Evolutionary conservation across 176 grass and related monocot species (phyloP).

Genomic region (Carex scoparia): DNA sequence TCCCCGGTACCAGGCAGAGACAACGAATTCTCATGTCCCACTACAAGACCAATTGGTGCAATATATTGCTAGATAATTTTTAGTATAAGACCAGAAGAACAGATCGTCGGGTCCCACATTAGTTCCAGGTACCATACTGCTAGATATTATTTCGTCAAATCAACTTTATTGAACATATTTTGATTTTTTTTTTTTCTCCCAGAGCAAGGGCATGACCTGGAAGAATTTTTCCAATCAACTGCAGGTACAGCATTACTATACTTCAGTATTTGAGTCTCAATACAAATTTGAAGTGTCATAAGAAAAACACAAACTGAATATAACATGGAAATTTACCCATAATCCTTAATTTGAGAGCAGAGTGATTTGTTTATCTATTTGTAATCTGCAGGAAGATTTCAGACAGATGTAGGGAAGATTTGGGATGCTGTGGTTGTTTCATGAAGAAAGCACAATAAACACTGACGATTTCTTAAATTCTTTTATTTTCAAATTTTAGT

Average conservation of each 20-base stretch:
- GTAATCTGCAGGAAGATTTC: constrained; percentile 68
- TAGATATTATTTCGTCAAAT: not conserved
- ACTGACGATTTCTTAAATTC: not conserved
- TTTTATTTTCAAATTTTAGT: not conserved
- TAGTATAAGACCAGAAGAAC: no score
- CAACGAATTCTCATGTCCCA: no score
- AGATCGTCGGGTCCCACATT: no score
- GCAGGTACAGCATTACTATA: constrained; percentile 33
- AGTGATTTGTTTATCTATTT: not conserved
- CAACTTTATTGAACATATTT: constrained; percentile 7
- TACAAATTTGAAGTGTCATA: not conserved
- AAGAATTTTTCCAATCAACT: constrained; percentile 85
- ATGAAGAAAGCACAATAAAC: constrained; percentile 58
- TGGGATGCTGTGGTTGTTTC: constrained; percentile 76
- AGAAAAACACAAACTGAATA: not conserved
- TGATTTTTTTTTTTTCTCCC: not conserved
- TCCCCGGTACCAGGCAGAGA: no score
- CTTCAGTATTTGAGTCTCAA: not conserved
- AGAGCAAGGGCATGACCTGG: constrained; percentile 74
- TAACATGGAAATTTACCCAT: not conserved
- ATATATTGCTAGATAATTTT: no score
- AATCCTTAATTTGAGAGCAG: not conserved
- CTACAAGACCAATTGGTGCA: no score
- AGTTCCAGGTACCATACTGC: no score
- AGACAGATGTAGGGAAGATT: constrained; percentile 88